These are phyloP conservation scores for Meyerozyma carpophila DNA, from an alignment of 1,139 yeast genomes.

Conservation along the genomic window DNA sequence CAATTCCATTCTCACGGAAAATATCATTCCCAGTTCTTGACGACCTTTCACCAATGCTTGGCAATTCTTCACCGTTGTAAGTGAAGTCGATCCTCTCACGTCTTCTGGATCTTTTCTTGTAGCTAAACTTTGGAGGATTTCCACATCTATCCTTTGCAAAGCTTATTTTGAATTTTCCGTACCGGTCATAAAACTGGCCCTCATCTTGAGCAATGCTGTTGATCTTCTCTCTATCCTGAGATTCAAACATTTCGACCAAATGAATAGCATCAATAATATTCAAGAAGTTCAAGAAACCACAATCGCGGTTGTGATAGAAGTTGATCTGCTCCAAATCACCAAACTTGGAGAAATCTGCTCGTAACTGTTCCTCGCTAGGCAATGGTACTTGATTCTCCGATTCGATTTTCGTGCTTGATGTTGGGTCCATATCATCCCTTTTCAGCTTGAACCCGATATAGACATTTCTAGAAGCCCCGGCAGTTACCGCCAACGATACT, in stretches of 20 bases:
- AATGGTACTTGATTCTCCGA: slow-evolving; percentile 7
- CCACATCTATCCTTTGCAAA: slow-evolving; percentile 48
- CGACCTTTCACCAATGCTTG: background rate
- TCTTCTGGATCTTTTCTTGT: slow-evolving; percentile 18
- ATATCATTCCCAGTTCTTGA: background rate
- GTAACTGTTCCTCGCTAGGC: slow-evolving; percentile 26
- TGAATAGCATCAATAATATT: slow-evolving; percentile 35
- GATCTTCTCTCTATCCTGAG: slow-evolving; percentile 14
- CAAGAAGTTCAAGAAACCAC: slow-evolving; percentile 43
- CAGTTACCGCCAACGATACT: slow-evolving; percentile 39
- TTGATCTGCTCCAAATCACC: slow-evolving; percentile 45
- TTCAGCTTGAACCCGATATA: slow-evolving; percentile 33
- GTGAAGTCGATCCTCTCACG: background rate
- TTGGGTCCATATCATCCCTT: background rate
- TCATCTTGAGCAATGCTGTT: slow-evolving; percentile 16
- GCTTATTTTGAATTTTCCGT: slow-evolving; percentile 35
- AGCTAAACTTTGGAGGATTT: slow-evolving; percentile 35
- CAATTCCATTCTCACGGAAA: background rate
- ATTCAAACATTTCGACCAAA: slow-evolving; percentile 30
- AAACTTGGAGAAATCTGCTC: slow-evolving; percentile 33
- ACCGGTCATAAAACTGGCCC: slow-evolving; percentile 30
- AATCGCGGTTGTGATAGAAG: slow-evolving; percentile 39
- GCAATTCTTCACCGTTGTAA: background rate
- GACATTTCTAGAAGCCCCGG: slow-evolving; percentile 46
- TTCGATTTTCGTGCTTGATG: background rate